Evolutionary conservation across 208 protist genomes (phyloP).

Genomic region (Wallacemonas collosoma): DNA sequence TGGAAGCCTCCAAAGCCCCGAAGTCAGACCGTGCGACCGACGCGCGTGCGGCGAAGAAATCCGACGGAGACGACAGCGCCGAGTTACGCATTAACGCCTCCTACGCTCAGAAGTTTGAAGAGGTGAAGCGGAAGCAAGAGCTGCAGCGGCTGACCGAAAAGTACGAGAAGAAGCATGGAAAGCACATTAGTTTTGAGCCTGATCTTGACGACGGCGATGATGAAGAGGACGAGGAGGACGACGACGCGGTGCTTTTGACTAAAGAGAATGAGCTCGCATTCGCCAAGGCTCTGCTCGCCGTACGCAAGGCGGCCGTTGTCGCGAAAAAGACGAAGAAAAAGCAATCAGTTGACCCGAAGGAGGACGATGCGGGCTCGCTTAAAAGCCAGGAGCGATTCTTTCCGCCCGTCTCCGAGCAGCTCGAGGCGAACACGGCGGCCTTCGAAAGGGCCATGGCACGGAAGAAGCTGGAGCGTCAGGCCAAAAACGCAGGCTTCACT

Average conservation of each 20-base stretch:
- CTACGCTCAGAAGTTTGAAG: constrained; percentile 85
- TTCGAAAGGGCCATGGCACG: constrained; percentile 45
- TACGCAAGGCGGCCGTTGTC: constrained; percentile 63
- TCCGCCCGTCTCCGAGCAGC: constrained; percentile 68
- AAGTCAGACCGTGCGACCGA: not conserved
- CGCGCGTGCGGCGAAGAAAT: constrained; percentile 6
- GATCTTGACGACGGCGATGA: constrained; percentile 39
- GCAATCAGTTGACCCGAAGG: not conserved
- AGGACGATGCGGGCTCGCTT: constrained; percentile 15
- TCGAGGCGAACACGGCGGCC: constrained; percentile 59
- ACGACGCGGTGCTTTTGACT: constrained; percentile 82
- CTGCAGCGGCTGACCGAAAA: constrained; percentile 84
- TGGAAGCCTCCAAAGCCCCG: not conserved
- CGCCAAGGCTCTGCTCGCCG: constrained; percentile 74
- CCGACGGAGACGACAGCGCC: constrained; percentile 9
- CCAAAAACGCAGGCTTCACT: constrained; percentile 50
- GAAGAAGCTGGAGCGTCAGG: constrained; percentile 33
- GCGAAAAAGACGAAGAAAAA: constrained; percentile 21
- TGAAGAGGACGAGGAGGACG: constrained; percentile 79
- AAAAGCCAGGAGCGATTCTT: constrained; percentile 62
- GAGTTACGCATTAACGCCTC: constrained; percentile 71
- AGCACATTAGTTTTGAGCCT: constrained; percentile 10
- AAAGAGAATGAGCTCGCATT: constrained; percentile 80
- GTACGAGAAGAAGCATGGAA: constrained; percentile 63
- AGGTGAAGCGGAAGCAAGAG: constrained; percentile 90